phyloP scores from a whole-genome alignment of 2,329 filamentous ascomycete species.

The Ascochyta rabiei region DNA sequence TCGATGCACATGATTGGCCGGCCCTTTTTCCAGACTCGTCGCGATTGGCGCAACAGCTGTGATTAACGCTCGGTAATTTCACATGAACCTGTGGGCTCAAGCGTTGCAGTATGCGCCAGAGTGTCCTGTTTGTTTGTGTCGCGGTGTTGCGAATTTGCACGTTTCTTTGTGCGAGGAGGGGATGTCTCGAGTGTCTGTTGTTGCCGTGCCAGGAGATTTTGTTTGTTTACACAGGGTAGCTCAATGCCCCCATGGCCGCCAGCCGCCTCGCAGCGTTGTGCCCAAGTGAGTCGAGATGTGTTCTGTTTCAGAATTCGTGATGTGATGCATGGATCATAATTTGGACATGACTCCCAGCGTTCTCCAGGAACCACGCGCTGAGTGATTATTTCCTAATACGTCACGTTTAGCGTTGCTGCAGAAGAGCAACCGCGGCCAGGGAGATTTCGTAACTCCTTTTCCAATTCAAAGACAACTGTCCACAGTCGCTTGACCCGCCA shows the following conservation, averaged over 20 bases:
- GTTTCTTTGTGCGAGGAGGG: constrained; percentile 7
- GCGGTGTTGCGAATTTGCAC: background rate
- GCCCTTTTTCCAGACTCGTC: background rate
- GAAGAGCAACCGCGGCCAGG: constrained; percentile 3
- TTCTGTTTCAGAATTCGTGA: constrained; percentile 8
- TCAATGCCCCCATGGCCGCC: background rate
- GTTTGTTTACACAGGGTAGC: constrained; percentile 6
- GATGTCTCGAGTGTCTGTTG: background rate
- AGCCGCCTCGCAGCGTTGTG: background rate
- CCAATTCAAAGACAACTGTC: constrained; percentile 5
- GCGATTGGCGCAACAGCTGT: constrained; percentile 14
- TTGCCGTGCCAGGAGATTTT: constrained; percentile 5
- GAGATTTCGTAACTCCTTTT: constrained; percentile 8
- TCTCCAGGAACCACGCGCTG: constrained; percentile 8
- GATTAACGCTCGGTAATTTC: constrained; percentile 12
- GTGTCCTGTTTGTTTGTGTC: constrained; percentile 5
- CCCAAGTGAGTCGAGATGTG: constrained; percentile 1
- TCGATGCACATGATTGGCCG: constrained; percentile 8
- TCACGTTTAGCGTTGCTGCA: constrained; percentile 13
- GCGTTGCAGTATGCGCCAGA: constrained; percentile 18
- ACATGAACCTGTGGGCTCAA: constrained; percentile 19
- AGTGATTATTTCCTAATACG: constrained; percentile 12
- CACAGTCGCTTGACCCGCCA: constrained; percentile 6
- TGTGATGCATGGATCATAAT: constrained; percentile 19
- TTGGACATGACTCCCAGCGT: background rate